Conservation (phyloP, 2,329 filamentous ascomycete species). For the Sporothrix pallida region DNA sequence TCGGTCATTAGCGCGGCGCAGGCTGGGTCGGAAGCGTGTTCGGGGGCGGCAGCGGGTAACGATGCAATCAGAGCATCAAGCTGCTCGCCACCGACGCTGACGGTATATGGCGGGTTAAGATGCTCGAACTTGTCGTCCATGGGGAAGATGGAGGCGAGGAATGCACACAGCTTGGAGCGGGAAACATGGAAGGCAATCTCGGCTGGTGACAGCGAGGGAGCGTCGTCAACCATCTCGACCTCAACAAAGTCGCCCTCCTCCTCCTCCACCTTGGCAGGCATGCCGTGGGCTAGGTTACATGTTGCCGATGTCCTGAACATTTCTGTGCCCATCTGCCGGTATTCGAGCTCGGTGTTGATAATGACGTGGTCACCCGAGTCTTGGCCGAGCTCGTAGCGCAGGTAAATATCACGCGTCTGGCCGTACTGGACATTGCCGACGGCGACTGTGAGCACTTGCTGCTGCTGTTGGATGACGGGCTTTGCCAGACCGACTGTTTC, state of each 20-base stretch:
- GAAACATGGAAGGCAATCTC: conserved; percentile 59
- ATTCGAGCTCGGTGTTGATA: conserved; percentile 48
- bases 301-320: neutral
- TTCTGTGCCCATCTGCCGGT: conserved; percentile 42
- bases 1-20: conserved; percentile 59
- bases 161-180: conserved; percentile 56
- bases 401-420: conserved; percentile 63
- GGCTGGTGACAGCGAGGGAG: conserved; percentile 40
- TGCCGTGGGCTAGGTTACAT: conserved; percentile 3
- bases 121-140: conserved; percentile 51
- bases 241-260: neutral
- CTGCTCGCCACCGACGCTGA: conserved; percentile 29
- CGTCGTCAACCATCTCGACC: neutral
- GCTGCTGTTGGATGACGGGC: conserved; percentile 25
- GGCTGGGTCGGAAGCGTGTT: conserved; percentile 42
- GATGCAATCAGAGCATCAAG: conserved; percentile 18
- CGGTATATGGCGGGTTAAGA: conserved; percentile 9
- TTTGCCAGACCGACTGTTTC: conserved; percentile 46
- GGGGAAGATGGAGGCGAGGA: conserved; percentile 54
- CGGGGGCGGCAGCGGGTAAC: conserved; percentile 25
- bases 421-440: conserved; percentile 64
- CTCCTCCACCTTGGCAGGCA: neutral
- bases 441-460: conserved; percentile 46
- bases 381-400: conserved; percentile 45
- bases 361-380: neutral